A percentile compares a stretch with the other conserved stretches of the same genome.
phyloP scores from a whole-genome alignment of 495 filamentous ascomycete genomes.

The Amorphotheca resinae region DNA sequence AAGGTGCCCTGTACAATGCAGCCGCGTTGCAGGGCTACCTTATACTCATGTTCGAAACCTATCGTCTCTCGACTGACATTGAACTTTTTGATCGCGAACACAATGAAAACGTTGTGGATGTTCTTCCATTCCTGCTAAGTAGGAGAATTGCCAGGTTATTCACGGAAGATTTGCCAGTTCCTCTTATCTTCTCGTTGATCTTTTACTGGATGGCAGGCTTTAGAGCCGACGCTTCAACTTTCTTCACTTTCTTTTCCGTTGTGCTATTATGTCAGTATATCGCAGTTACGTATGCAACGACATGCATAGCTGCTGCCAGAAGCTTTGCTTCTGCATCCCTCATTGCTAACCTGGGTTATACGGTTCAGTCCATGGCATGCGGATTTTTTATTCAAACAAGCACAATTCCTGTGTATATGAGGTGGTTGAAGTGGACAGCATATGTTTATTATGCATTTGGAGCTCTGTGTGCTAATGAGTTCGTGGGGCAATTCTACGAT shows the following conservation, averaged over 20 bases:
- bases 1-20: conserved; percentile 57
- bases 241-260: conserved; percentile 56
- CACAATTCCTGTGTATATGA: conserved; percentile 58
- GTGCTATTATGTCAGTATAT: conserved; percentile 53
- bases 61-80: conserved; percentile 57
- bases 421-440: conserved; percentile 56
- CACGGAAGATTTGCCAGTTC: conserved; percentile 57
- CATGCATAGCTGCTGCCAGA: conserved; percentile 45
- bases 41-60: conserved; percentile 60
- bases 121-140: conserved; percentile 51
- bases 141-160: conserved; percentile 50
- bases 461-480: conserved; percentile 56
- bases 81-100: conserved; percentile 61
- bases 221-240: conserved; percentile 41
- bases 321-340: conserved; percentile 50
- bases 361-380: conserved; percentile 56
- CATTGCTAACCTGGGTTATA: conserved; percentile 57
- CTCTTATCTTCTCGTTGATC: conserved; percentile 50
- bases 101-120: conserved; percentile 56
- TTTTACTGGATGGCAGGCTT: conserved; percentile 71
- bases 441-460: conserved; percentile 56
- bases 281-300: conserved; percentile 46
- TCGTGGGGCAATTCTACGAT: conserved; percentile 51
- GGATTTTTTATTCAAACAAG: conserved; percentile 61
- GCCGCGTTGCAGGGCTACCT: conserved; percentile 59